Evolutionary conservation across 2,329 filamentous ascomycete species (phyloP).

Genomic region (Ophiostoma tasmaniense): DNA sequence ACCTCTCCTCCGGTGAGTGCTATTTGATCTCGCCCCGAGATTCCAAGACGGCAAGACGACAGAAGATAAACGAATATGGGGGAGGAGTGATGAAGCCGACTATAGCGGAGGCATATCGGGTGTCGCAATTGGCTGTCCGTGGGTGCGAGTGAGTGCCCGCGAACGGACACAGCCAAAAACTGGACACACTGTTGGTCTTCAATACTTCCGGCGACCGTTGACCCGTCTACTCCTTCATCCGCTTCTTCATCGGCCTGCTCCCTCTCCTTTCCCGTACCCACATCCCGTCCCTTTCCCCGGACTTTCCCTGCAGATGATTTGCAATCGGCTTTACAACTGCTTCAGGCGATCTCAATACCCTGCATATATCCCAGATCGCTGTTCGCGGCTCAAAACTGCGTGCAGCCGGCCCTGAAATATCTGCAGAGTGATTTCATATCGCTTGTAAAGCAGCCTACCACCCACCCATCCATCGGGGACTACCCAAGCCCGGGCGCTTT

Average conservation of each 20-base stretch:
- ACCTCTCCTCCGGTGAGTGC: slow-evolving; percentile 48
- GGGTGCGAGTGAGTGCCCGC: background rate
- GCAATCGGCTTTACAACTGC: slow-evolving; percentile 21
- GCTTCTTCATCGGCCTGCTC: slow-evolving; percentile 9
- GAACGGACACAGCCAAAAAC: background rate
- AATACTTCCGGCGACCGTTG: background rate
- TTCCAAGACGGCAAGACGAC: background rate
- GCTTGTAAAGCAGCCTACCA: background rate
- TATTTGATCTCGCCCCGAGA: background rate
- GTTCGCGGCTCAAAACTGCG: background rate
- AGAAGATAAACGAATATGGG: background rate
- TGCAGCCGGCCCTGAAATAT: background rate
- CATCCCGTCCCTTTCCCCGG: slow-evolving; percentile 19
- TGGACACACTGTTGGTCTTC: background rate
- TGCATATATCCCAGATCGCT: background rate
- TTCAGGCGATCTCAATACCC: background rate
- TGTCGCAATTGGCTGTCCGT: background rate
- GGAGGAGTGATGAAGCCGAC: background rate
- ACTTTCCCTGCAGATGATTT: slow-evolving; percentile 19
- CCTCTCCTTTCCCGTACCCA: slow-evolving; percentile 11
- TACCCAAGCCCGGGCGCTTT: background rate
- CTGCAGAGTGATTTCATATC: background rate
- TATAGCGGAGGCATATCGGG: background rate
- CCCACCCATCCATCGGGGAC: background rate
- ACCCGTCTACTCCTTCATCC: background rate